A percentile compares a stretch with the other conserved stretches of the same genome.
phyloP scores from a whole-genome alignment of 306 rosid species.

The Astragalus membranaceus region DNA sequence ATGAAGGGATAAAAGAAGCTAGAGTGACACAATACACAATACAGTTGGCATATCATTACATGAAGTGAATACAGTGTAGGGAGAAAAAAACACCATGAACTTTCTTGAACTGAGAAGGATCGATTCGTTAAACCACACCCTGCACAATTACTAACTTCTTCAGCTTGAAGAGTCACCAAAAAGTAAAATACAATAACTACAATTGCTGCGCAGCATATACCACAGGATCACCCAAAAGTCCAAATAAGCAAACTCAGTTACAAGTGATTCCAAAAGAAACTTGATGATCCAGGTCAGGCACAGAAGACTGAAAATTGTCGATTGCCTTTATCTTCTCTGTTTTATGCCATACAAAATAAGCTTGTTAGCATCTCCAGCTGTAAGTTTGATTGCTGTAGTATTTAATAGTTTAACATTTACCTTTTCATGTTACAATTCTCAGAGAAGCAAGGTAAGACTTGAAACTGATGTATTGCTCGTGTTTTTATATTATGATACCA shows the following conservation, averaged over 20 bases:
- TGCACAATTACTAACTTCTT: slow-evolving; percentile 26
- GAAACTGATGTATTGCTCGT: background rate
- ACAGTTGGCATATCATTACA: slow-evolving; percentile 11
- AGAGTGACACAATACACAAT: background rate
- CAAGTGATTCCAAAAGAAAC: slow-evolving; percentile 20
- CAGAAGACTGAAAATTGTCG: slow-evolving; percentile 1
- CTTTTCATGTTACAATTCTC: background rate
- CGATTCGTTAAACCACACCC: slow-evolving; percentile 13
- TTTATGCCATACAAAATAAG: slow-evolving; percentile 22
- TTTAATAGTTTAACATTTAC: background rate
- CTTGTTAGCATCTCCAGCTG: slow-evolving; percentile 1
- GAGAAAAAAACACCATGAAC: background rate
- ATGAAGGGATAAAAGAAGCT: background rate
- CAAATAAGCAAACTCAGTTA: background rate
- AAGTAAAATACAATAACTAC: slow-evolving; percentile 27
- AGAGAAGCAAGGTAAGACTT: background rate
- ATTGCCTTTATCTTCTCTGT: slow-evolving; percentile 19
- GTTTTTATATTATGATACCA: background rate
- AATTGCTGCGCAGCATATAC: slow-evolving; percentile 5
- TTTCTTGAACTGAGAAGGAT: background rate
- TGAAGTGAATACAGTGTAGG: background rate
- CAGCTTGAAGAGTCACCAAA: slow-evolving; percentile 22
- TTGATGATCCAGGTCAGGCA: slow-evolving; percentile 20
- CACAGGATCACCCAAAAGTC: slow-evolving; percentile 16
- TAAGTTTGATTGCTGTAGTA: background rate